Percentiles rank a stretch among this genome's conserved stretches.
phyloP scores from a whole-genome alignment of 495 filamentous ascomycete species.

The Pyrenula aspistea region DNA sequence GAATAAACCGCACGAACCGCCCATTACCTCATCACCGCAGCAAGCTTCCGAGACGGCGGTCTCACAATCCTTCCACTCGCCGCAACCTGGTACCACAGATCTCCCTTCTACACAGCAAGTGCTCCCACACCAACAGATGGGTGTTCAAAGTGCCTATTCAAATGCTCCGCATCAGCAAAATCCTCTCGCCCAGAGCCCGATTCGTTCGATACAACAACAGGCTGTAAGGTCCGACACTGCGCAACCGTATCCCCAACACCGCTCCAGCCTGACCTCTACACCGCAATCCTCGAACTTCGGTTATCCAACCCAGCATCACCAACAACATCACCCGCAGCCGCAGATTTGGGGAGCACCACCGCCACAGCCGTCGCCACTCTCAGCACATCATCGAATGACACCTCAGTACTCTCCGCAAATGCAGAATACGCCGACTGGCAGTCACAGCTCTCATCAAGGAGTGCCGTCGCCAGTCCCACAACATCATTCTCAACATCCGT shows the following conservation, averaged over 20 bases:
- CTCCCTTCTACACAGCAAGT: conserved; percentile 25
- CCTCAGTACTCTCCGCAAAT: conserved; percentile 33
- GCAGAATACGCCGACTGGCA: conserved; percentile 13
- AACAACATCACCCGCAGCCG: conserved; percentile 26
- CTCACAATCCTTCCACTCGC: conserved; percentile 32
- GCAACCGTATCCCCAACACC: conserved; percentile 26
- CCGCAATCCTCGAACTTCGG: conserved; percentile 31
- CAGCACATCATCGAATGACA: conserved; percentile 28
- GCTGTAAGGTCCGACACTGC: conserved; percentile 33
- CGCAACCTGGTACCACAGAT: conserved; percentile 25
- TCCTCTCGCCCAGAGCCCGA: conserved; percentile 28
- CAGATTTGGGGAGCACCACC: conserved; percentile 43
- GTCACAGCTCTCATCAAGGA: background rate
- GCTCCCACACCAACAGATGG: conserved; percentile 16
- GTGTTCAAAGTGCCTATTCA: conserved; percentile 11
- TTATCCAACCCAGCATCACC: conserved; percentile 26
- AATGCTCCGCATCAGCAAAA: conserved; percentile 25
- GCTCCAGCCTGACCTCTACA: conserved; percentile 21
- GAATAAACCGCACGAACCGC: conserved; percentile 63
- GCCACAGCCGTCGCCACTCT: conserved; percentile 40
- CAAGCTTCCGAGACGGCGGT: conserved; percentile 32
- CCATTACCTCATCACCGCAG: conserved; percentile 35
- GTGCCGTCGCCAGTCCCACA: conserved; percentile 31
- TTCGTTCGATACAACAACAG: conserved; percentile 27
- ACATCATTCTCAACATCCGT: conserved; percentile 27